Evolutionary conservation across 305 asterid species (phyloP), one percentile per base, ranked within the genome.

Genomic region (Stenogyne calaminthoides): DNA sequence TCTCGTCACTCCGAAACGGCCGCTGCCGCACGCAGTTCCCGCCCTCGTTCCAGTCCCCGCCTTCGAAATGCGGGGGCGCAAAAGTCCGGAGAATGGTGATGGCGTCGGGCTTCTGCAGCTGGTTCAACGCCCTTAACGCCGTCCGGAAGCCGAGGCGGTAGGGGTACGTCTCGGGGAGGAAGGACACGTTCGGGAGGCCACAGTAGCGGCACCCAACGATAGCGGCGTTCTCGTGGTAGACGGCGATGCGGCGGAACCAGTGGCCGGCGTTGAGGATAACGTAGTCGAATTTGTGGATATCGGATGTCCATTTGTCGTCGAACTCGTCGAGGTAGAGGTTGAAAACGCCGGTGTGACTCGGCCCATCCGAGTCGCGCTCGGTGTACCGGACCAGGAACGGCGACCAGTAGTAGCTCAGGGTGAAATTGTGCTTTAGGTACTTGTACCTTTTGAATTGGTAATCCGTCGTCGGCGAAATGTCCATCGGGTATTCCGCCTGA

Each of bases 261-360:
- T 86, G 96, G 46, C 94, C 96, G 42, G 85, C 86, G 63, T 79
- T 86, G 71, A 91, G 77, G 77, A 91, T 73, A 18, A 88, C 29
- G 77, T 83, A 89, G 56, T 91, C 82, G 64, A 81, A 89, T 2
- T 55, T 81, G 52, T 67, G 88, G 66, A 91, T 85, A 34, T 81
- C 55, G 6, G 37, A 9, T 1, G 69, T 64, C 69, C 69, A 64
- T 18, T 40, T 40, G 19, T 64, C 69, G 39, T 64, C 69, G 55
- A 40, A 64, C 69, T 64, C 69, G 69, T 64, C 69, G 20, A 64
- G 69, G 55, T 64, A 64, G 69, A 64, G 55, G 37, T 64, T 64
- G 69, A 64, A 64, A 0, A 64, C 55, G 39, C 69, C 69, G 56
- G 69, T 64, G 37, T 64, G 69, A 20, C 55, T 64, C 69, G 69